Evolutionary conservation across 2,329 filamentous ascomycete species (phyloP).

Genomic region (Colletotrichum sp.): DNA sequence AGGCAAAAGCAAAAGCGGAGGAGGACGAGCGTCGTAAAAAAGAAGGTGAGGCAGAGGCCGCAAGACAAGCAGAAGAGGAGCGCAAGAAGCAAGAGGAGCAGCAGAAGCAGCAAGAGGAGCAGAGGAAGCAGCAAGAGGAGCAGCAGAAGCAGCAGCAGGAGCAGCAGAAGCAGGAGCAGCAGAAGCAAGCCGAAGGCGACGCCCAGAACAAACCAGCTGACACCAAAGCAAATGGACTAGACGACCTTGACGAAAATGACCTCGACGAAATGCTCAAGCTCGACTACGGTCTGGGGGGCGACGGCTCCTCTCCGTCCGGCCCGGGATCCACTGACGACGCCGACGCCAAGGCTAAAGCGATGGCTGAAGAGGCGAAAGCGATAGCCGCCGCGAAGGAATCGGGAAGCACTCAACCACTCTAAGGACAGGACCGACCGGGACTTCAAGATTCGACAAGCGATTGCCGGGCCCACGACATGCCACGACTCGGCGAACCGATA

Average conservation of each 20-base stretch:
- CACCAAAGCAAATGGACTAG: background rate
- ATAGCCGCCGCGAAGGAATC: background rate
- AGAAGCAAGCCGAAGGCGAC: background rate
- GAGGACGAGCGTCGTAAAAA: constrained; percentile 6
- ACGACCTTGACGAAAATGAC: background rate
- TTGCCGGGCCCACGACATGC: background rate
- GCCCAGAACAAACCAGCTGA: background rate
- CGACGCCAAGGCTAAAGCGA: constrained; percentile 11
- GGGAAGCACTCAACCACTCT: background rate
- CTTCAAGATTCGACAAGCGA: background rate
- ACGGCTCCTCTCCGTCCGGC: background rate
- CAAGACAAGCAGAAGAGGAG: background rate
- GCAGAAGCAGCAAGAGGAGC: background rate
- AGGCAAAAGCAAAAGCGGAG: background rate
- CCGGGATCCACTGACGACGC: background rate
- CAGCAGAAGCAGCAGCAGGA: background rate
- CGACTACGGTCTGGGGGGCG: background rate
- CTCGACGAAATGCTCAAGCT: background rate
- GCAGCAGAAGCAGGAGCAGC: background rate
- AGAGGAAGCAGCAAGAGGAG: background rate
- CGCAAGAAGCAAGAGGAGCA: background rate
- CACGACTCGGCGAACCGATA: background rate
- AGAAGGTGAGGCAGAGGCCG: background rate
- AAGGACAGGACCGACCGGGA: background rate
- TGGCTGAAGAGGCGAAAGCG: background rate